phyloP scores from a whole-genome alignment of 2,329 filamentous ascomycete genomes.

The Septoria linicola region DNA sequence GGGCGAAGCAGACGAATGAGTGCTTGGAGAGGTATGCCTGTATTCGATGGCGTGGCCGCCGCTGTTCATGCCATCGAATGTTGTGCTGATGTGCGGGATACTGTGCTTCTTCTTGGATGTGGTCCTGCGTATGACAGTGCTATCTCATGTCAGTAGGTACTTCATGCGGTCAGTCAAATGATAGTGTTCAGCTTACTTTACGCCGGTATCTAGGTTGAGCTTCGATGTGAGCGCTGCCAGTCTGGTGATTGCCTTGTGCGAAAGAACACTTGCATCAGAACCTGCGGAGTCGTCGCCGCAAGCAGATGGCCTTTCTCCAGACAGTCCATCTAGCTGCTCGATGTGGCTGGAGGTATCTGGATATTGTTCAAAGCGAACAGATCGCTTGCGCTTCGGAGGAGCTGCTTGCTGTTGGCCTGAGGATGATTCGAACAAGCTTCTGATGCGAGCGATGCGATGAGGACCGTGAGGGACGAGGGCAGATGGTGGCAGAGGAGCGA shows the following conservation, averaged over 20 bases:
- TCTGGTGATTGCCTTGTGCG: constrained; percentile 1
- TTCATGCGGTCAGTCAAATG: not conserved
- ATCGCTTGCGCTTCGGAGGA: constrained; percentile 29
- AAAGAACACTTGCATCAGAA: constrained; percentile 7
- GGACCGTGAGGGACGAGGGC: constrained; percentile 14
- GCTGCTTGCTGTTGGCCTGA: constrained; percentile 15
- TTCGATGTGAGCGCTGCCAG: constrained; percentile 28
- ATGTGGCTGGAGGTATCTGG: constrained; percentile 4
- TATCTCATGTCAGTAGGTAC: constrained; percentile 2
- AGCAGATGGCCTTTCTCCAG: not conserved
- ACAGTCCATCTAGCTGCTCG: constrained; percentile 28
- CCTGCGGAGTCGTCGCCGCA: not conserved
- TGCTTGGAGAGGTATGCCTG: constrained; percentile 21
- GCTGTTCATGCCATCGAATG: constrained; percentile 18
- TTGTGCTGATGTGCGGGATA: constrained; percentile 30
- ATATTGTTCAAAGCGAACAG: constrained; percentile 28
- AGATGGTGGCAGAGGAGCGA: constrained; percentile 23
- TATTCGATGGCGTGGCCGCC: constrained; percentile 17
- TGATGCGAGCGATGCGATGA: constrained; percentile 2
- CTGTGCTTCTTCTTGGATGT: constrained; percentile 26
- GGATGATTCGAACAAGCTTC: constrained; percentile 13
- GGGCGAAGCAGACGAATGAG: constrained; percentile 20
- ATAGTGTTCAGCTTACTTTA: not conserved
- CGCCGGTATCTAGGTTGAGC: constrained; percentile 23
- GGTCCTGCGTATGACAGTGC: constrained; percentile 33